phyloP scores from a whole-genome alignment of 192 early-diverging fungal genomes.

The Oehlia diaphana region DNA sequence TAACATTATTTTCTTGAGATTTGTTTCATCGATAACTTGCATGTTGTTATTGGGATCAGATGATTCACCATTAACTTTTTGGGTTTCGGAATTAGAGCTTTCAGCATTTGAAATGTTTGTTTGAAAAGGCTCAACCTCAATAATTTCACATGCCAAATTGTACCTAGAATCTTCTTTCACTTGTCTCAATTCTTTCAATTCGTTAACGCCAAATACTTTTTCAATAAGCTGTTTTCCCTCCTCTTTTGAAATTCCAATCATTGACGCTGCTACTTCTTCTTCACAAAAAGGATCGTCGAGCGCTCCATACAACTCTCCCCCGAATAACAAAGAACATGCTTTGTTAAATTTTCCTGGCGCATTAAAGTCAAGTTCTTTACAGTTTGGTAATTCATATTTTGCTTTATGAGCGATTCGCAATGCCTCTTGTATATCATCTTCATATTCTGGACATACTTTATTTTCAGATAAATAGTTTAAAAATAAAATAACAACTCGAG shows the following conservation, averaged over 20 bases:
- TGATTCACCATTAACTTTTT: background rate
- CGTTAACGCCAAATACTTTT: background rate
- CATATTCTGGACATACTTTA: constrained; percentile 53
- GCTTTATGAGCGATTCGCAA: constrained; percentile 44
- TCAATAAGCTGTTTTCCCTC: background rate
- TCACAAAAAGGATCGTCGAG: constrained; percentile 33
- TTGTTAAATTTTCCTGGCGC: constrained; percentile 54
- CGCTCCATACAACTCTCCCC: constrained; percentile 41
- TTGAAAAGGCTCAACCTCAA: background rate
- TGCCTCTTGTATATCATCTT: constrained; percentile 47
- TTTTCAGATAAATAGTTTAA: constrained; percentile 50
- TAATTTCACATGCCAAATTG: background rate
- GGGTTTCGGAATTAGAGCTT: no score
- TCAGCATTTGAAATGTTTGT: background rate
- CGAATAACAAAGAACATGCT: constrained; percentile 51
- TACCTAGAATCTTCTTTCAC: background rate
- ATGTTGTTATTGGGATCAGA: background rate
- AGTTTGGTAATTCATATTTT: constrained; percentile 47
- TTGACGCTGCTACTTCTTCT: constrained; percentile 7
- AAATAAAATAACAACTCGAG: constrained; percentile 45
- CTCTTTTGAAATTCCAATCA: constrained; percentile 32
- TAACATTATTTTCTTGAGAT: background rate
- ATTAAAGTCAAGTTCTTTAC: constrained; percentile 40
- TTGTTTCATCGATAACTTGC: background rate
- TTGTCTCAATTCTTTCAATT: background rate